A percentile compares a stretch with the other conserved stretches of the same genome.
These are phyloP conservation scores for Takakia lepidozioides DNA, from an alignment of 225 moss, liverwort and hornwort genomes.

Conservation along the genomic window DNA sequence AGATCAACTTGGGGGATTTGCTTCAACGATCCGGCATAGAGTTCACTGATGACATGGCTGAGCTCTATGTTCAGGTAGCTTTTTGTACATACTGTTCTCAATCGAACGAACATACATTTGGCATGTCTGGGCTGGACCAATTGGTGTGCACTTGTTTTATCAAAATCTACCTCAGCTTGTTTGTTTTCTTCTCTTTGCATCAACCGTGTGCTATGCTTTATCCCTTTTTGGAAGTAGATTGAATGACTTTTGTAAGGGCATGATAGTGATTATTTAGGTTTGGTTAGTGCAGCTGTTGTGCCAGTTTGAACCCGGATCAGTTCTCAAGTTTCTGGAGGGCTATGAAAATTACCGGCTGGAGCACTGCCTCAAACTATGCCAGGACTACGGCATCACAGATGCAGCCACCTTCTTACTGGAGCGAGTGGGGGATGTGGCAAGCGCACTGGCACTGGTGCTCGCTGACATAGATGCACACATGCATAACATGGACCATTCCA, in stretches of 20 bases:
- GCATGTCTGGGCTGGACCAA: too few relatives aligned
- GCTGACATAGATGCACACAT: conserved; percentile 58
- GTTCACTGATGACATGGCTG: conserved; percentile 85
- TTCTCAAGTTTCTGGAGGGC: conserved; percentile 74
- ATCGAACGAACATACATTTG: too few relatives aligned
- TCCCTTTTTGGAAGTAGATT: conserved; percentile 1
- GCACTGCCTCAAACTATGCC: conserved; percentile 88
- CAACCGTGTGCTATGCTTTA: too few relatives aligned
- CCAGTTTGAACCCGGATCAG: conserved; percentile 79
- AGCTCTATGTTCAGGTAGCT: conserved; percentile 95
- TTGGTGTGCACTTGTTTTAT: too few relatives aligned
- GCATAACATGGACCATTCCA: conserved; percentile 63
- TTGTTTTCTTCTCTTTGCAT: too few relatives aligned
- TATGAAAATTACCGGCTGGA: conserved; percentile 85
- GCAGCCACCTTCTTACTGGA: conserved; percentile 92
- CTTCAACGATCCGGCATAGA: conserved; percentile 59
- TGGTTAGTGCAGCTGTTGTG: conserved; percentile 70
- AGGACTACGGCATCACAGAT: conserved; percentile 92
- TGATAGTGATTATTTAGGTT: neutral
- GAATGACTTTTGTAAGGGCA: too few relatives aligned
- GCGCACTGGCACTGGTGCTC: conserved; percentile 81
- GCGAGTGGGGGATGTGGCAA: conserved; percentile 92
- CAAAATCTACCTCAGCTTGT: too few relatives aligned
- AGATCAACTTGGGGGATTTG: conserved; percentile 56
- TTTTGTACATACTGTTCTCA: too few relatives aligned